These are phyloP conservation scores for Russula brevipes DNA, from an alignment of 768 basidiomycete genomes.

Conservation along the genomic window DNA sequence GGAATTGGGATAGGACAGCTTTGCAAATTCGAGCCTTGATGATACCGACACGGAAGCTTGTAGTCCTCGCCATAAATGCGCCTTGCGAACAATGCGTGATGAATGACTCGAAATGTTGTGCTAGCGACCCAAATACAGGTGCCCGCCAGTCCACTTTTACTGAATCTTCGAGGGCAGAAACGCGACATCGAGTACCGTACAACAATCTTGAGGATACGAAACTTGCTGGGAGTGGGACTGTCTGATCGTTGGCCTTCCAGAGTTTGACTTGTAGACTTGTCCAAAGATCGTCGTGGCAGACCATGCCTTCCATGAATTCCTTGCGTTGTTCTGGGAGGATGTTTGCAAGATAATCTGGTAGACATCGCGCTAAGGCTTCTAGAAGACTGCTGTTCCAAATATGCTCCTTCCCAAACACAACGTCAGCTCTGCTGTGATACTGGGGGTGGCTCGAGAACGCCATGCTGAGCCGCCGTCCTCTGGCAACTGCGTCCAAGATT, in stretches of 20 bases:
- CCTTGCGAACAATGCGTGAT: not conserved
- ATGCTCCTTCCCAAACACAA: constrained; percentile 6
- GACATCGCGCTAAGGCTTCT: not conserved
- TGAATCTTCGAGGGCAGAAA: too few species aligned
- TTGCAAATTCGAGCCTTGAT: constrained; percentile 1
- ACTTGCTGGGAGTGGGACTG: too few species aligned
- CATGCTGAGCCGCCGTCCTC: too few species aligned
- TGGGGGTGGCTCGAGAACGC: not conserved
- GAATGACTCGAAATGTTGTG: not conserved
- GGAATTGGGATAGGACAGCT: not conserved
- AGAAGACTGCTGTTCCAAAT: constrained; percentile 2
- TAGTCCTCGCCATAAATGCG: not conserved
- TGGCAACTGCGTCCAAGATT: too few species aligned
- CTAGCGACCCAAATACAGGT: too few species aligned
- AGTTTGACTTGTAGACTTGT: too few species aligned
- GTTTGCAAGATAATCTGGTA: not conserved
- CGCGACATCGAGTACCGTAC: too few species aligned
- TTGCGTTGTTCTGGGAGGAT: not conserved
- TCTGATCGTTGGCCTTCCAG: too few species aligned
- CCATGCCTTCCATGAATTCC: not conserved
- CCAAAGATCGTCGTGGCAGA: too few species aligned
- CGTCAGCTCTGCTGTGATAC: constrained; percentile 2
- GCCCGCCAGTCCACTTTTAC: too few species aligned
- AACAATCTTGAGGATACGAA: too few species aligned
- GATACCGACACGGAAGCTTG: not conserved